Percentiles rank a stretch among this genome's conserved stretches.
Conservation (phyloP, 1,284 basidiomycete genomes). For the Golubevia sp. region DNA sequence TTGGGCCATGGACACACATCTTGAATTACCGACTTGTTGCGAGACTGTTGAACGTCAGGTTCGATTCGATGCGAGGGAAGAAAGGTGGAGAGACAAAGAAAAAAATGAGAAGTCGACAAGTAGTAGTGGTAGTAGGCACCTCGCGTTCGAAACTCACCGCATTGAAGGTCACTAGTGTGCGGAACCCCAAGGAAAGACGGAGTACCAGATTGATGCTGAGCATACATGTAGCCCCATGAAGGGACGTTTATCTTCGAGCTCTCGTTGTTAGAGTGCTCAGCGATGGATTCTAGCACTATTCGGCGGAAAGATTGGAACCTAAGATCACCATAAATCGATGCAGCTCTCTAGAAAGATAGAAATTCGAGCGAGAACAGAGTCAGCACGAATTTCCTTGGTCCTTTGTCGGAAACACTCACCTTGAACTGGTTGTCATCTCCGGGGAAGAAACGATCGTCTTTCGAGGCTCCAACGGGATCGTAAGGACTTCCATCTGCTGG, state of each 20-base stretch:
- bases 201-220: neutral
- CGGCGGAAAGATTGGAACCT: slow-evolving; percentile 12
- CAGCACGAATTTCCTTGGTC: no score
- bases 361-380: neutral
- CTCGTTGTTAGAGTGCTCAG: neutral
- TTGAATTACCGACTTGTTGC: no score
- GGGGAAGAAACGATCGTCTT: slow-evolving; percentile 10
- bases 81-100: neutral
- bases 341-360: neutral
- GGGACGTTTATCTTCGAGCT: neutral
- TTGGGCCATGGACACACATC: no score
- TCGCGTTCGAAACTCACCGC: neutral
- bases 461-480: neutral
- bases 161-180: slow-evolving; percentile 9
- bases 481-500: slow-evolving; percentile 11
- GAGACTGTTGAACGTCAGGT: no score
- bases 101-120: neutral
- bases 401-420: no score
- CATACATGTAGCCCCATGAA: slow-evolving; percentile 6
- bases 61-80: no score
- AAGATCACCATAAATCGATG: slow-evolving; percentile 16
- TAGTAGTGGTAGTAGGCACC: no score
- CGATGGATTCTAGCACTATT: neutral
- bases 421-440: slow-evolving; percentile 13
- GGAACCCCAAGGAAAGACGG: slow-evolving; percentile 8